Evolutionary conservation across 2,329 filamentous ascomycete genomes (phyloP).

Genomic region (Penicillium crustosum): DNA sequence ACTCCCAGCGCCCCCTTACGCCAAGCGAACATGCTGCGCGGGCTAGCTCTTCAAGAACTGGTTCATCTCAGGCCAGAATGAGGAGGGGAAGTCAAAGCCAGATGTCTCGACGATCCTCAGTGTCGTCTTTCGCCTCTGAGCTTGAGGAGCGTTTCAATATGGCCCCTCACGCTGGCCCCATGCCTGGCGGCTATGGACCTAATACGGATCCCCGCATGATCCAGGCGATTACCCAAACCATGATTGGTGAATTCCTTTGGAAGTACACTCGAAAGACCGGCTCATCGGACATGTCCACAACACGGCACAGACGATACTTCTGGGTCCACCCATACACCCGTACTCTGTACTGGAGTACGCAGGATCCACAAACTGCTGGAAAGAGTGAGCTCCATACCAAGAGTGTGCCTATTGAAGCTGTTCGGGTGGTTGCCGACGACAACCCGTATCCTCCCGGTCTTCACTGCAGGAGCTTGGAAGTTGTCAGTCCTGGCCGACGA

Average conservation of each 20-base stretch:
- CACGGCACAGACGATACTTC: constrained; percentile 92
- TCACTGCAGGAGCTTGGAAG: constrained; percentile 88
- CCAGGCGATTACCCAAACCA: constrained; percentile 97
- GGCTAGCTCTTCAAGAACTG: constrained; percentile 47
- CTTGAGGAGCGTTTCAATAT: constrained; percentile 89
- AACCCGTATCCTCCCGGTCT: constrained; percentile 94
- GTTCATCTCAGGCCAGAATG: constrained; percentile 60
- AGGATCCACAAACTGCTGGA: constrained; percentile 78
- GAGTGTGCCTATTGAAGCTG: constrained; percentile 90
- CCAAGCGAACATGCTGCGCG: constrained; percentile 55
- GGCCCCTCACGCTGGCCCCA: constrained; percentile 51
- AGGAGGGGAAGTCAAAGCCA: constrained; percentile 43
- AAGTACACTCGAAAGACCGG: constrained; percentile 96
- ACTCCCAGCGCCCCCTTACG: constrained; percentile 57
- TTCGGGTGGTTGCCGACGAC: constrained; percentile 87
- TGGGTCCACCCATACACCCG: constrained; percentile 98
- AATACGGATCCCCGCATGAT: constrained; percentile 96
- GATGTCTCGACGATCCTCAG: constrained; percentile 71
- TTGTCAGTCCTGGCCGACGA: constrained; percentile 82
- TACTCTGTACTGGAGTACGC: constrained; percentile 94
- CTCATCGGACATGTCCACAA: constrained; percentile 83
- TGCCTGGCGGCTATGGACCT: constrained; percentile 62
- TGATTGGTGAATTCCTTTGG: constrained; percentile 99
- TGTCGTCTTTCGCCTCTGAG: constrained; percentile 94
- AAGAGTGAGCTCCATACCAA: constrained; percentile 75